Evolutionary conservation across 257 asterid genomes (phyloP).

Genomic region (Fraxinus excelsior): DNA sequence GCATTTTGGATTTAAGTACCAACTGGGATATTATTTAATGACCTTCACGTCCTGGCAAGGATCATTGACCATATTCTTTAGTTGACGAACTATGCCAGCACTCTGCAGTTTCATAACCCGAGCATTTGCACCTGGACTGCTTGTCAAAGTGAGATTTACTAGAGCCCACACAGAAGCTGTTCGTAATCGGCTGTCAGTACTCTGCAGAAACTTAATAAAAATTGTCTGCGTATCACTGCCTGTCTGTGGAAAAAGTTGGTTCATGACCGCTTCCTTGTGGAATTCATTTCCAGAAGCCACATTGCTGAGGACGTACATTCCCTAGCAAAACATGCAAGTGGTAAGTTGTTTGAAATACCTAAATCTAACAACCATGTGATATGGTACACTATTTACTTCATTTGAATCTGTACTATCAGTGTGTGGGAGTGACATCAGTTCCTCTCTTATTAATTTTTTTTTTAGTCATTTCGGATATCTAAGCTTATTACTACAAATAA

Average conservation of each 20-base stretch:
- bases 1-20: conserved; percentile 8
- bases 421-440: neutral
- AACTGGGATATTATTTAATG: conserved; percentile 20
- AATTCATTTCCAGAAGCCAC: conserved; percentile 88
- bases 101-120: conserved; percentile 59
- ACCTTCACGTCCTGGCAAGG: conserved; percentile 95
- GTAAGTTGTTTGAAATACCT: conserved; percentile 1
- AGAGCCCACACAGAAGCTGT: conserved; percentile 80
- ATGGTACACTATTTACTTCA: neutral
- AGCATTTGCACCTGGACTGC: conserved; percentile 59
- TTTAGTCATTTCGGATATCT: neutral
- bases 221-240: conserved; percentile 44
- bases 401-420: neutral
- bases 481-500: neutral
- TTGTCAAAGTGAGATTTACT: conserved; percentile 75
- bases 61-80: conserved; percentile 75
- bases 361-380: neutral
- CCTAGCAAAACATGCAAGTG: conserved; percentile 39
- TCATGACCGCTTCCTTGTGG: conserved; percentile 94
- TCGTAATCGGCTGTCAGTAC: conserved; percentile 70
- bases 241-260: conserved; percentile 54
- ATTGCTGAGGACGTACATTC: conserved; percentile 72
- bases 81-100: conserved; percentile 61
- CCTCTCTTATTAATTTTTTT: neutral
- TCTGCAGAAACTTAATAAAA: conserved; percentile 63